A percentile compares a stretch with the other conserved stretches of the same genome.
phyloP scores from a whole-genome alignment of 2,329 filamentous ascomycete species.

The Penicillium sp. region DNA sequence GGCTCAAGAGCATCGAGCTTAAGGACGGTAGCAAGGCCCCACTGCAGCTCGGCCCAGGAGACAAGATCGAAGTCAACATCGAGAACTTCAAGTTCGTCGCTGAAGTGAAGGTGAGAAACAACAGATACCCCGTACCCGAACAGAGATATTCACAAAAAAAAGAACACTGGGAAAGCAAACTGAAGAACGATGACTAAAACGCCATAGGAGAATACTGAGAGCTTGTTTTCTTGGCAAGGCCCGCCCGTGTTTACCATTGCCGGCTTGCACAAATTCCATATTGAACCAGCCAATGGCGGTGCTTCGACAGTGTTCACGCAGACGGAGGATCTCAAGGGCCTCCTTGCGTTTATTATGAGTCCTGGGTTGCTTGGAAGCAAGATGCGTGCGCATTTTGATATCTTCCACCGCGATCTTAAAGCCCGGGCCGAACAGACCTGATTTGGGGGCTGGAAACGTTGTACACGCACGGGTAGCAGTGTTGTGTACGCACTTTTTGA shows the following conservation, averaged over 20 bases:
- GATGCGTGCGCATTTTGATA: constrained; percentile 21
- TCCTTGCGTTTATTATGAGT: constrained; percentile 23
- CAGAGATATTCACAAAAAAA: background rate
- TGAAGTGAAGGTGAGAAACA: constrained; percentile 14
- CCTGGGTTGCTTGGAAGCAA: constrained; percentile 25
- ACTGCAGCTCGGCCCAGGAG: constrained; percentile 6
- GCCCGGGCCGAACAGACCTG: constrained; percentile 17
- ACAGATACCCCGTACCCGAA: background rate
- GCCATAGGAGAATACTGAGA: constrained; percentile 24
- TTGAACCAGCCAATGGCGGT: constrained; percentile 24
- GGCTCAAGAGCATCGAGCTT: constrained; percentile 22
- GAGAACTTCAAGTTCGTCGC: constrained; percentile 22
- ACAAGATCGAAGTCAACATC: constrained; percentile 19
- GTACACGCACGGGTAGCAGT: background rate
- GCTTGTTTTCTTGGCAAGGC: constrained; percentile 30
- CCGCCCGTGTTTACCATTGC: constrained; percentile 28
- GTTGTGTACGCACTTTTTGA: background rate
- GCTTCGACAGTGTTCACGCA: constrained; percentile 28
- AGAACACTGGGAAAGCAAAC: background rate
- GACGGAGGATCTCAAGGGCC: constrained; percentile 22
- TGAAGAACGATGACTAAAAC: background rate
- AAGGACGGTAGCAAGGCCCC: constrained; percentile 19
- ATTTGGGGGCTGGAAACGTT: background rate
- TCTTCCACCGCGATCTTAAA: constrained; percentile 27
- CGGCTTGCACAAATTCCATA: constrained; percentile 26